A percentile compares a stretch with the other conserved stretches of the same genome.
Conservation (phyloP, 805 yeast genomes). For the Saccharomycopsis sp. region DNA sequence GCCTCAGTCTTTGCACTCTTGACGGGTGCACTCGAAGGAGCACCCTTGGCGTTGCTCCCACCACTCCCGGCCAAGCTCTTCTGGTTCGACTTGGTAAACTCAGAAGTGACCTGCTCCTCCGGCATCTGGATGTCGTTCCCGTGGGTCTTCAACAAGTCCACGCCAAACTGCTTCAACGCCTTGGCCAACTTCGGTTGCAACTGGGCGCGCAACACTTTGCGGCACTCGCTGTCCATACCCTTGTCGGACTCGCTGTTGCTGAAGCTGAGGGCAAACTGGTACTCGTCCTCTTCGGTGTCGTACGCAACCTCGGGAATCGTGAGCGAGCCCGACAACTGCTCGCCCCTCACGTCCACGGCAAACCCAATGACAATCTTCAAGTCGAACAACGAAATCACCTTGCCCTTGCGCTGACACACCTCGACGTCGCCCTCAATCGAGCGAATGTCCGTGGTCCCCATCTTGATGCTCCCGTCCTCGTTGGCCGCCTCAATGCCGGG, state of each 20-base stretch:
- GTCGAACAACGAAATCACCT: constrained; percentile 86
- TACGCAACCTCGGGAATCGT: constrained; percentile 89
- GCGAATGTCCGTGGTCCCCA: constrained; percentile 37
- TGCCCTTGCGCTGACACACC: constrained; percentile 94
- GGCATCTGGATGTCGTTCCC: constrained; percentile 85
- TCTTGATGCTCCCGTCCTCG: constrained; percentile 27
- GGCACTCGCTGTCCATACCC: constrained; percentile 31
- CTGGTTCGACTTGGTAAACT: constrained; percentile 45
- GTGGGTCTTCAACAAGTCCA: constrained; percentile 63
- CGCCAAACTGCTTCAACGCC: constrained; percentile 57
- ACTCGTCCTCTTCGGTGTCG: constrained; percentile 78
- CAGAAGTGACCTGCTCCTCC: constrained; percentile 51
- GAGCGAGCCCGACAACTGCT: constrained; percentile 52
- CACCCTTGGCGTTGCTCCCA: neutral
- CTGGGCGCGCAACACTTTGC: constrained; percentile 40
- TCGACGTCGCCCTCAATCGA: constrained; percentile 91
- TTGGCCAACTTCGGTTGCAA: constrained; percentile 65
- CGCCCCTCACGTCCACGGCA: constrained; percentile 32
- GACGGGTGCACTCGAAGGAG: constrained; percentile 4
- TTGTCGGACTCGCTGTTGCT: constrained; percentile 40
- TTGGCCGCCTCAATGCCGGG: constrained; percentile 11
- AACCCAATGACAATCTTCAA: constrained; percentile 56
- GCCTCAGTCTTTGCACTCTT: constrained; percentile 17
- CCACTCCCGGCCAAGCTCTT: constrained; percentile 19
- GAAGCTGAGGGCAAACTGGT: constrained; percentile 71